These are phyloP conservation scores for Pterocarpus macrocarpus DNA, from an alignment of 306 rosid genomes.

Conservation along the genomic window DNA sequence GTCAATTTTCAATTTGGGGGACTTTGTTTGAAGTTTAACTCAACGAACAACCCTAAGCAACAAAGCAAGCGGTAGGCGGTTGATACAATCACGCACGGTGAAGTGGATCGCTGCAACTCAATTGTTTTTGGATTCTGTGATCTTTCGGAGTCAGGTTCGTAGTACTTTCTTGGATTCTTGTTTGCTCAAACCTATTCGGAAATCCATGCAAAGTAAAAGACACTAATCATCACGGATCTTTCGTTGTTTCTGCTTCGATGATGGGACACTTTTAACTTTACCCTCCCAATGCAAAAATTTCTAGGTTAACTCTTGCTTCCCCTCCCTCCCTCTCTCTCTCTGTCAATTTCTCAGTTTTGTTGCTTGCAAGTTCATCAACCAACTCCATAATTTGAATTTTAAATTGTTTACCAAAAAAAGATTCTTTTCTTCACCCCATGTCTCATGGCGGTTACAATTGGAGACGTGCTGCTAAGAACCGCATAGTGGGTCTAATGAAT, in stretches of 20 bases:
- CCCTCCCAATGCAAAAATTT: not conserved
- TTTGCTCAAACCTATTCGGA: conserved; percentile 25
- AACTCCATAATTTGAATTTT: not conserved
- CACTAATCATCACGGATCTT: conserved; percentile 28
- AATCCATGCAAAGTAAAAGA: conserved; percentile 17
- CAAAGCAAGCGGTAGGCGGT: not conserved
- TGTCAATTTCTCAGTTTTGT: not conserved
- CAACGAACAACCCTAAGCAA: conserved; percentile 1
- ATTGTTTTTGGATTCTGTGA: not conserved
- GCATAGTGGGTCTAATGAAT: conserved; percentile 3
- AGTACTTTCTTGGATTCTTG: conserved; percentile 58
- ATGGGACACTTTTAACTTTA: conserved; percentile 2
- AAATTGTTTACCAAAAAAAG: not conserved
- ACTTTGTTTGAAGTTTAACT: not conserved
- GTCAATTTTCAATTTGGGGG: not conserved
- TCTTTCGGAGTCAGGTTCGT: not conserved
- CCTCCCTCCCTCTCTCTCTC: too few species aligned
- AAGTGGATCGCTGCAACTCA: not conserved
- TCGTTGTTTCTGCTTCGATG: conserved; percentile 3
- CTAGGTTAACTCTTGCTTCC: not conserved
- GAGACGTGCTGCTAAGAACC: not conserved
- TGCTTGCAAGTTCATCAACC: not conserved
- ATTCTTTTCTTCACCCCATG: not conserved
- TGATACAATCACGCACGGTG: not conserved
- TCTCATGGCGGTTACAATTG: conserved; percentile 29